Evolutionary conservation across 768 basidiomycete species (phyloP).

Genomic region (Hypsizygus marmoreus): DNA sequence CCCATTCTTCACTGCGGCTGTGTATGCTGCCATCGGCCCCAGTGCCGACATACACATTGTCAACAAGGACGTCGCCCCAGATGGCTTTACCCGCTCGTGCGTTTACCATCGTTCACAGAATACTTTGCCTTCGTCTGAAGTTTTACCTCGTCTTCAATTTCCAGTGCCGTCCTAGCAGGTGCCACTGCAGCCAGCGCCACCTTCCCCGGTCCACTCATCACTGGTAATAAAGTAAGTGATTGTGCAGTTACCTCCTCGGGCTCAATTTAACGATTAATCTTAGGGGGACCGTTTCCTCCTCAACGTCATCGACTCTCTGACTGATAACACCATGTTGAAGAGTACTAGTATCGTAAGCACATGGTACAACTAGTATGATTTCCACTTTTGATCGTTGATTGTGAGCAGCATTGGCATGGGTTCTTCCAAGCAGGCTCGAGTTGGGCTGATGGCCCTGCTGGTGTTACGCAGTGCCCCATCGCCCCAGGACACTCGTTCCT

Average conservation of each 20-base stretch:
- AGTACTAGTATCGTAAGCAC: constrained; percentile 23
- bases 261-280: not conserved
- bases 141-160: not conserved
- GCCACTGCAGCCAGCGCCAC: constrained; percentile 18
- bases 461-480: constrained; percentile 45
- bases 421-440: constrained; percentile 38
- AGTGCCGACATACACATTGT: constrained; percentile 36
- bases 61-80: constrained; percentile 47
- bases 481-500: constrained; percentile 34
- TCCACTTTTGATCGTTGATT: not conserved
- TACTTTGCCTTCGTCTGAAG: not conserved
- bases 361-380: constrained; percentile 11
- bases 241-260: not conserved
- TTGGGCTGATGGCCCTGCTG: constrained; percentile 37
- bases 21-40: constrained; percentile 27
- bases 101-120: constrained; percentile 18
- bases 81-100: constrained; percentile 47
- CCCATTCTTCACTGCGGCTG: constrained; percentile 1
- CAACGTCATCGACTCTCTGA: constrained; percentile 22
- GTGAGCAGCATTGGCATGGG: constrained; percentile 46
- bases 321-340: constrained; percentile 20
- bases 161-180: constrained; percentile 28
- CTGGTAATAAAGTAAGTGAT: constrained; percentile 28
- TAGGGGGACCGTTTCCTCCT: constrained; percentile 23
- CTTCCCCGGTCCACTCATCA: constrained; percentile 31